A percentile compares a stretch with the other conserved stretches of the same genome.
Evolutionary conservation across 2,329 filamentous ascomycete species (phyloP).

Genomic region (Diplodia sapinea): DNA sequence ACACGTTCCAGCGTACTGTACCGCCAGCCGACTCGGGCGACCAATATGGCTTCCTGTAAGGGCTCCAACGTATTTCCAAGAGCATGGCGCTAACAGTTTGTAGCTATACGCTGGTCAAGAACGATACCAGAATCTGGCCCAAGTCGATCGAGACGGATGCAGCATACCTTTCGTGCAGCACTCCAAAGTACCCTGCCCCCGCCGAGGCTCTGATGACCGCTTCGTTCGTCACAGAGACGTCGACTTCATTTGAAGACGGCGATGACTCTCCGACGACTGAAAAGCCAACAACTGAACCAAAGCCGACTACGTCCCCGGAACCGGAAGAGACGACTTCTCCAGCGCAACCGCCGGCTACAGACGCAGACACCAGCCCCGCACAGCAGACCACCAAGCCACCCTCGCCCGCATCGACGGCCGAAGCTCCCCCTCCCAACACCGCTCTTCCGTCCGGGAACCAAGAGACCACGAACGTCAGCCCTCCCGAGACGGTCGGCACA

Average conservation of each 20-base stretch:
- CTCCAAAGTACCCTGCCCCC: neutral
- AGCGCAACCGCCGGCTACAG: neutral
- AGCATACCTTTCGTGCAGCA: conserved; percentile 17
- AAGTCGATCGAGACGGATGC: conserved; percentile 14
- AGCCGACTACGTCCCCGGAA: neutral
- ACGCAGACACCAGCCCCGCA: neutral
- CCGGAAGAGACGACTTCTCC: conserved; percentile 1
- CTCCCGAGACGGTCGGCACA: neutral
- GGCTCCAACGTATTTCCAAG: too few relatives aligned
- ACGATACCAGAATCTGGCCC: neutral
- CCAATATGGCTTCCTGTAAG: conserved; percentile 11
- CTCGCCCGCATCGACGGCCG: neutral
- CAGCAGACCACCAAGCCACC: neutral
- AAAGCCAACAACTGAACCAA: neutral
- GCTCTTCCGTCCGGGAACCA: neutral
- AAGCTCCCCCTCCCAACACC: neutral
- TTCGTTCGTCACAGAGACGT: neutral
- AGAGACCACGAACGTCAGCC: neutral
- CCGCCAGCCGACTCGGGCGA: neutral
- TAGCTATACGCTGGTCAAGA: neutral
- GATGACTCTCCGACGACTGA: neutral
- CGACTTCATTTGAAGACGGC: conserved; percentile 6
- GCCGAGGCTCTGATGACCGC: neutral
- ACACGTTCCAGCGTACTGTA: conserved; percentile 5
- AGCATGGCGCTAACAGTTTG: neutral